These are phyloP conservation scores for Bruguiera hainesii DNA, from an alignment of 441 rosid genomes.

Conservation along the genomic window DNA sequence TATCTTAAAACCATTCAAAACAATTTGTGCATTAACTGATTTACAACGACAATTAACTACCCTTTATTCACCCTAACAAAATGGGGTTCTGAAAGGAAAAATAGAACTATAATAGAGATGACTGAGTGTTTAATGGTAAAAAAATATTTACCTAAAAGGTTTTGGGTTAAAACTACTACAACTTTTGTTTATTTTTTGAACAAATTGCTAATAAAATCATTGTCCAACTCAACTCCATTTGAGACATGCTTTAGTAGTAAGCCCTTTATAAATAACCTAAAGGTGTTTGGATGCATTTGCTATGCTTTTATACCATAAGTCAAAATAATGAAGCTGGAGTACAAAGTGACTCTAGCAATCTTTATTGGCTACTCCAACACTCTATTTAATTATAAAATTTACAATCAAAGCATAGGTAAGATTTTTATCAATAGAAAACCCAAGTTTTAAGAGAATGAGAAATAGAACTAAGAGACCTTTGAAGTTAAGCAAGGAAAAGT, in stretches of 20 bases:
- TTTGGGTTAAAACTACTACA: neutral
- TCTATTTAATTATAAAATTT: neutral
- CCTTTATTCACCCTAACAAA: neutral
- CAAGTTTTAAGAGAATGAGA: neutral
- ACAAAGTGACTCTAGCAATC: neutral
- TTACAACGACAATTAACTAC: neutral
- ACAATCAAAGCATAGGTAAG: neutral
- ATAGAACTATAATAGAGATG: neutral
- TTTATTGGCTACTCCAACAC: neutral
- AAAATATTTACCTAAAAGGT: neutral
- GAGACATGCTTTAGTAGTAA: neutral
- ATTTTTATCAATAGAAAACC: neutral
- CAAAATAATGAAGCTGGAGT: neutral
- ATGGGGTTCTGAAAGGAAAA: neutral
- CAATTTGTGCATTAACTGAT: too few relatives aligned
- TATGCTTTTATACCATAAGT: neutral
- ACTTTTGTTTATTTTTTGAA: neutral
- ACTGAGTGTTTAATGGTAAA: neutral
- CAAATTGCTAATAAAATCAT: neutral
- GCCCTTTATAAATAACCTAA: neutral
- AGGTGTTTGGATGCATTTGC: neutral
- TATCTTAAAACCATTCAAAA: too few relatives aligned
- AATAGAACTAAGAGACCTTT: neutral
- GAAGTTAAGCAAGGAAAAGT: neutral
- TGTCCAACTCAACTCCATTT: neutral